A percentile compares a stretch with the other conserved stretches of the same genome.
phyloP scores from a whole-genome alignment of 108 stramenopile species.

The Cyclotella atomus region DNA sequence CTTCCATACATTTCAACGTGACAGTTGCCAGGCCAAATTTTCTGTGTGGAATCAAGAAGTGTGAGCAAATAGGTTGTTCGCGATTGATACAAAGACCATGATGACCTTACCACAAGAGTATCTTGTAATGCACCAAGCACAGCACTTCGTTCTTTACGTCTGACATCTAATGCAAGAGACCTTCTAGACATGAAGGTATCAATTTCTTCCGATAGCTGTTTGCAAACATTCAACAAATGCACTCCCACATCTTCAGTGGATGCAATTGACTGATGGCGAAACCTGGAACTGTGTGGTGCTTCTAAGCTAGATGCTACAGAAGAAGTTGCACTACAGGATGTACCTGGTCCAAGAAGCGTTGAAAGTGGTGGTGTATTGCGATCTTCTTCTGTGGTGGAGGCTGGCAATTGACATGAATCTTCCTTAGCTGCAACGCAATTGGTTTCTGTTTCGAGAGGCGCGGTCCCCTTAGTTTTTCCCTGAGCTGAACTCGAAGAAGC shows the following conservation, averaged over 20 bases:
- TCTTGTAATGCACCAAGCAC: slow-evolving; percentile 74
- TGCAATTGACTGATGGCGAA: slow-evolving; percentile 45
- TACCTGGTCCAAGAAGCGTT: slow-evolving; percentile 72
- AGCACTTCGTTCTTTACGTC: slow-evolving; percentile 71
- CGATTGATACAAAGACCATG: not conserved
- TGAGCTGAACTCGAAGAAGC: not conserved
- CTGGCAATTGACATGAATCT: slow-evolving; percentile 4
- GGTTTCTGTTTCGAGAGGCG: not conserved
- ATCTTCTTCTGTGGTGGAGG: slow-evolving; percentile 36
- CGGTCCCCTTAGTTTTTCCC: not conserved
- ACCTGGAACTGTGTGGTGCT: too few relatives aligned
- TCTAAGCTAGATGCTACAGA: slow-evolving; percentile 88
- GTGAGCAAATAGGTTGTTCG: too few relatives aligned
- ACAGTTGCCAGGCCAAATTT: slow-evolving; percentile 71
- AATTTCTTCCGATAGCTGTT: slow-evolving; percentile 74
- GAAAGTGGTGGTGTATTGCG: slow-evolving; percentile 63
- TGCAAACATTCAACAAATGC: slow-evolving; percentile 80
- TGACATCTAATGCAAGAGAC: slow-evolving; percentile 58
- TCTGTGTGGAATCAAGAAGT: slow-evolving; percentile 22
- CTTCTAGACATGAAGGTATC: slow-evolving; percentile 78
- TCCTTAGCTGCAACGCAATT: not conserved
- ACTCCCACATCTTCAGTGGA: slow-evolving; percentile 79
- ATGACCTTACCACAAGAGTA: slow-evolving; percentile 51
- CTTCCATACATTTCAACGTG: slow-evolving; percentile 90
- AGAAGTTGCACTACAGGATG: slow-evolving; percentile 75